Evolutionary conservation across 2,329 filamentous ascomycete genomes (phyloP).

Genomic region (Metarhizium album): DNA sequence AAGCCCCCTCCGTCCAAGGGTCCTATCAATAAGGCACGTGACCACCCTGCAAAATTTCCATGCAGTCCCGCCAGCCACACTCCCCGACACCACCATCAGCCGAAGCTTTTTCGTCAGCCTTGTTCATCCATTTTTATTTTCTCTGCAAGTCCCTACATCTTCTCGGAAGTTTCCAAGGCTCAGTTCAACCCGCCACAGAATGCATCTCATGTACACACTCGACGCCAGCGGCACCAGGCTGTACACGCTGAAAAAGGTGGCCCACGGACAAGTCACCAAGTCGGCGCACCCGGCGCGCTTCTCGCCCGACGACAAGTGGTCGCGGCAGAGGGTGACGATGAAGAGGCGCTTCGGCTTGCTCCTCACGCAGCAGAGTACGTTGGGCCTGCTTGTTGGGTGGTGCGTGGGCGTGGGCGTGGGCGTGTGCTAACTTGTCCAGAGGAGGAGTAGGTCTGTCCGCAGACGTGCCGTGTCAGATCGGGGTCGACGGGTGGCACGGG

Average conservation of each 20-base stretch:
- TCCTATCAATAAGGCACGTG: conserved; percentile 14
- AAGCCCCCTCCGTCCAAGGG: no score
- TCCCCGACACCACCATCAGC: conserved; percentile 5
- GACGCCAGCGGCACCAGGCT: conserved; percentile 73
- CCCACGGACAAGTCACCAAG: conserved; percentile 78
- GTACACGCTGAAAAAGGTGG: conserved; percentile 92
- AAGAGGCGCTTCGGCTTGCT: conserved; percentile 89
- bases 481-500: no score
- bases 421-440: not conserved
- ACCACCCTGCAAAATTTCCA: conserved; percentile 3
- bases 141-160: no score
- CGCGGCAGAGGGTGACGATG: conserved; percentile 84
- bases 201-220: conserved; percentile 74
- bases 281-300: conserved; percentile 93
- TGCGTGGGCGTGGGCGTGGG: no score
- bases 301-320: conserved; percentile 98
- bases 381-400: no score
- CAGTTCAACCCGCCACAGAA: conserved; percentile 16
- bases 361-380: conserved; percentile 62
- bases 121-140: no score
- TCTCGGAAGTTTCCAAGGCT: no score
- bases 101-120: no score
- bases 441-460: not conserved
- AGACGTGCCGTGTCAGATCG: no score
- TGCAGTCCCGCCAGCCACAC: conserved; percentile 1